These are phyloP conservation scores for Salix koriyanagi DNA, from an alignment of 345 rosid genomes.

Conservation along the genomic window DNA sequence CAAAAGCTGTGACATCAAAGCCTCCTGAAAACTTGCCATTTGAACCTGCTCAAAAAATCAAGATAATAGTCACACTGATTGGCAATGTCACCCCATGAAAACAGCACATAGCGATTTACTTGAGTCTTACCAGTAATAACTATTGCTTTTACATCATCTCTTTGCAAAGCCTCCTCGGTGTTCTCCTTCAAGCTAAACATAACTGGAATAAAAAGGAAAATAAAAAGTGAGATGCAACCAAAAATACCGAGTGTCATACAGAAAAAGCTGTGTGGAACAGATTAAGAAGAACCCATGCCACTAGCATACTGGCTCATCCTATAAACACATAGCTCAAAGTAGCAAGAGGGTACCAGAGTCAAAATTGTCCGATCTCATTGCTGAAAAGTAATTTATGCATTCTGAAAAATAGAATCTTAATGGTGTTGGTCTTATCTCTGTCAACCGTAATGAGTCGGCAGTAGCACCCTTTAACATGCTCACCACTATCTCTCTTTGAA, in stretches of 20 bases:
- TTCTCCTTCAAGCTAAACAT: conserved; percentile 18
- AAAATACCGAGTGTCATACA: too few species aligned
- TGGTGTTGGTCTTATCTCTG: too few species aligned
- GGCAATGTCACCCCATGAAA: background rate
- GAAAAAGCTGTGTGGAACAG: too few species aligned
- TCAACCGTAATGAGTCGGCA: too few species aligned
- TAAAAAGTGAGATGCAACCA: background rate
- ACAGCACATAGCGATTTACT: background rate
- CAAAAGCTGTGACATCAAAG: conserved; percentile 20
- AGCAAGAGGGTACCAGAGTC: too few species aligned
- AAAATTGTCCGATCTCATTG: too few species aligned
- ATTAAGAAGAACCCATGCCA: too few species aligned
- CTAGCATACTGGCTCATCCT: too few species aligned
- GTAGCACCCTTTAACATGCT: too few species aligned
- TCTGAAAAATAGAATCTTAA: too few species aligned
- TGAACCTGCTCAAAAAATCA: conserved; percentile 6
- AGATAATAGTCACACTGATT: background rate
- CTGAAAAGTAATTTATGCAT: too few species aligned
- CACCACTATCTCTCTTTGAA: background rate
- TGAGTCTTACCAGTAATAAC: conserved; percentile 18
- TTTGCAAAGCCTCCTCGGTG: conserved; percentile 11
- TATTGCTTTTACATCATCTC: conserved; percentile 24
- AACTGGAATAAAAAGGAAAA: background rate
- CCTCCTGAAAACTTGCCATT: conserved; percentile 13
- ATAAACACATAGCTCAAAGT: too few species aligned